phyloP scores from a whole-genome alignment of 495 filamentous ascomycete genomes.

The Bacidia gigantensis region DNA sequence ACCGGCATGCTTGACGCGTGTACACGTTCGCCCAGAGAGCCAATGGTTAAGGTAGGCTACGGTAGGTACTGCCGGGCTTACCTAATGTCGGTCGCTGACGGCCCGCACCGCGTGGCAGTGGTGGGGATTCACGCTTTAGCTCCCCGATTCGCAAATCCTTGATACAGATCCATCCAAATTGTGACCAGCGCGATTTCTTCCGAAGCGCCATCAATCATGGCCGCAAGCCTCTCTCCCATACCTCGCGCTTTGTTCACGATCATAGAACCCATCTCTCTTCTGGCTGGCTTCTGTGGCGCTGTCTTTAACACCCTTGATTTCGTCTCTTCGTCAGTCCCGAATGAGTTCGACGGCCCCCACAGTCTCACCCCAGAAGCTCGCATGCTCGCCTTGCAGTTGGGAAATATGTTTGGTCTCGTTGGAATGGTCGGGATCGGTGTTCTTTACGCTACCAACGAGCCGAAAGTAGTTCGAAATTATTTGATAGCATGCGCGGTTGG shows the following conservation, averaged over 20 bases:
- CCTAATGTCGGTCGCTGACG: too few species aligned
- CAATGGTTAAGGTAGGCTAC: too few species aligned
- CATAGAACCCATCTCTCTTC: conserved; percentile 52
- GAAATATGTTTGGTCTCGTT: conserved; percentile 54
- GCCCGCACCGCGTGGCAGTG: too few species aligned
- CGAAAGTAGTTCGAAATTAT: conserved; percentile 53
- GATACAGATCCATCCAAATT: too few species aligned
- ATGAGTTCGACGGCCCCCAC: conserved; percentile 20
- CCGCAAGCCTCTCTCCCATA: conserved; percentile 35
- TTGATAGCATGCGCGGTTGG: conserved; percentile 49
- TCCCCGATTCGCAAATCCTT: too few species aligned
- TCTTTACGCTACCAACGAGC: conserved; percentile 47
- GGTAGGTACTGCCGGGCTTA: too few species aligned
- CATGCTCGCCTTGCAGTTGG: conserved; percentile 46
- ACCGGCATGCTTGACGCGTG: too few species aligned
- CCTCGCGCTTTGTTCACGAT: conserved; percentile 44
- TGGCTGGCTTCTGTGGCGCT: conserved; percentile 42
- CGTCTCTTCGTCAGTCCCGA: conserved; percentile 35
- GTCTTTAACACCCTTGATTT: conserved; percentile 44
- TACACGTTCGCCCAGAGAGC: too few species aligned
- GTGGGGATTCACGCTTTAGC: too few species aligned
- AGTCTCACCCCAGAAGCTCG: conserved; percentile 25
- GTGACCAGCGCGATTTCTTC: too few species aligned
- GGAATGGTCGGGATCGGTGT: conserved; percentile 46
- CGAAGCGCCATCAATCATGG: conserved; percentile 24